A percentile compares a stretch with the other conserved stretches of the same genome.
Evolutionary conservation across 2,329 filamentous ascomycete genomes (phyloP).

Genomic region (Talaromyces sp.): DNA sequence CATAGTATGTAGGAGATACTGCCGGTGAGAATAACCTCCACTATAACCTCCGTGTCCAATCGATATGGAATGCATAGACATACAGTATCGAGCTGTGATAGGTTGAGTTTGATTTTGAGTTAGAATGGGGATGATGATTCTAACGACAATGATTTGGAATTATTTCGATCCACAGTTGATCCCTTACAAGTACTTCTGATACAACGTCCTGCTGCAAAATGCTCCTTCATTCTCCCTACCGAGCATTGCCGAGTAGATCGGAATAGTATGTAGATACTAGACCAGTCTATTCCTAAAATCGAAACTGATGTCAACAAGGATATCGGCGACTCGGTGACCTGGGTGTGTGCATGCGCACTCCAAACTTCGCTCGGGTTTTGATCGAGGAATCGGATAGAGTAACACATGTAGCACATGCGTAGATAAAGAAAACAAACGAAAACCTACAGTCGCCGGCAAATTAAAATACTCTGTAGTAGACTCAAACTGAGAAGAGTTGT

Average conservation of each 20-base stretch:
- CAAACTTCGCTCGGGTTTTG: background rate
- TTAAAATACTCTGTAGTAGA: background rate
- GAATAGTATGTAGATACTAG: background rate
- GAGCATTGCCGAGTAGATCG: background rate
- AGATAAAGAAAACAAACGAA: background rate
- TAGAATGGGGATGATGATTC: background rate
- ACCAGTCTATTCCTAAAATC: background rate
- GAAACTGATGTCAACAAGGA: background rate
- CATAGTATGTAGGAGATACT: background rate
- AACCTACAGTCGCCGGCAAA: background rate
- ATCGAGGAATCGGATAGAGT: background rate
- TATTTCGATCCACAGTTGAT: constrained; percentile 3
- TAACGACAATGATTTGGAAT: constrained; percentile 10
- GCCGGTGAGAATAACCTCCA: background rate
- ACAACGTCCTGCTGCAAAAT: background rate
- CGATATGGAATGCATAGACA: background rate
- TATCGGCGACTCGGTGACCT: constrained; percentile 6
- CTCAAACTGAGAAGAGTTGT: background rate
- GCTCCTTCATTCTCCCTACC: background rate
- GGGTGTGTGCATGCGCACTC: background rate
- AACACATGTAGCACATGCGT: background rate
- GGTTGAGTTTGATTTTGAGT: background rate
- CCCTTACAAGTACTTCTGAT: background rate
- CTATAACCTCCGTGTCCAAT: background rate
- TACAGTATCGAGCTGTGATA: background rate